Evolutionary conservation across 495 filamentous ascomycete species (phyloP).

Genomic region (Cercophora newfieldiana): DNA sequence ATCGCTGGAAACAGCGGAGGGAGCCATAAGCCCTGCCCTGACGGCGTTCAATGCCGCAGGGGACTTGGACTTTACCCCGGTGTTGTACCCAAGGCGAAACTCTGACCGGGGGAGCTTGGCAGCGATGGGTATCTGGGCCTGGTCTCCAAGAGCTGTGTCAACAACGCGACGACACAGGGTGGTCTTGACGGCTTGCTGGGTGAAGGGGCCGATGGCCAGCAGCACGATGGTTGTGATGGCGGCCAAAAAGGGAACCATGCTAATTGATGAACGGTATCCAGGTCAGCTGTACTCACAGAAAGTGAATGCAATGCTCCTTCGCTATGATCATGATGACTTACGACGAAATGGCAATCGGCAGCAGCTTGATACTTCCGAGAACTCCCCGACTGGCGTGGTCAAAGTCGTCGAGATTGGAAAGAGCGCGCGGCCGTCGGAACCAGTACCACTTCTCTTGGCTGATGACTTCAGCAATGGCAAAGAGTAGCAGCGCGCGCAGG

Average conservation of each 20-base stretch:
- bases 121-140: background rate
- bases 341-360: background rate
- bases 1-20: background rate
- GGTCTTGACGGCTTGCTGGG: conserved; percentile 8
- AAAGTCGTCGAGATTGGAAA: conserved; percentile 4
- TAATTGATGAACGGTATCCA: no score
- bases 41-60: conserved; percentile 6
- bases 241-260: background rate
- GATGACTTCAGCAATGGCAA: conserved; percentile 8
- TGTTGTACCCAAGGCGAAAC: background rate
- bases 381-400: conserved; percentile 11
- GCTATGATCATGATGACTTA: background rate
- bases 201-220: conserved; percentile 5
- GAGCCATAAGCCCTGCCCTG: background rate
- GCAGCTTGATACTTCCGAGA: background rate
- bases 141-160: background rate
- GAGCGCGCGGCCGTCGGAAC: conserved; percentile 2
- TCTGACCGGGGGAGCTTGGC: conserved; percentile 1
- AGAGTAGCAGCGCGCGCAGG: background rate
- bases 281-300: background rate
- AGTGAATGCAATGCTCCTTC: no score
- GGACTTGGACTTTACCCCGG: background rate
- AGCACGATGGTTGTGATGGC: conserved; percentile 8
- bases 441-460: conserved; percentile 19
- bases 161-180: background rate